phyloP scores from a whole-genome alignment of 768 basidiomycete species.

The Candolleomyces aberdarensis region DNA sequence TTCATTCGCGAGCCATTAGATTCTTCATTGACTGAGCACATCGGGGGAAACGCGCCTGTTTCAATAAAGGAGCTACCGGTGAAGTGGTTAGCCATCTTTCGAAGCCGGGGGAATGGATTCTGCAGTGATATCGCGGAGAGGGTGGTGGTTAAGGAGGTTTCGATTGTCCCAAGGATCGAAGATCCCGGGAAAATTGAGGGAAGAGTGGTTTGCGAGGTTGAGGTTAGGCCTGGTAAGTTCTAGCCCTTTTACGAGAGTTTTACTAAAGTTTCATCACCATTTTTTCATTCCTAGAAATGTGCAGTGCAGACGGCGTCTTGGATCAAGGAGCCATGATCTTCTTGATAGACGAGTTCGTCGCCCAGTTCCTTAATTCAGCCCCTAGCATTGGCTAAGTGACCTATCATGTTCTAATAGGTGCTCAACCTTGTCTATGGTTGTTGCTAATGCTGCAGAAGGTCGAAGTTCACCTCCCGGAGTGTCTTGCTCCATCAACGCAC shows the following conservation, averaged over 20 bases:
- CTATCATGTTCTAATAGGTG: slow-evolving; percentile 26
- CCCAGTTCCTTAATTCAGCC: background rate
- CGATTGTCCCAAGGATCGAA: slow-evolving; percentile 32
- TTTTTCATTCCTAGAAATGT: slow-evolving; percentile 37
- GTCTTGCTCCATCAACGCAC: slow-evolving; percentile 42
- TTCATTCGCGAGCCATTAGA: slow-evolving; percentile 20
- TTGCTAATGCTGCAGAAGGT: slow-evolving; percentile 30
- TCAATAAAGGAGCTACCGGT: slow-evolving; percentile 35
- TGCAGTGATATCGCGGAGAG: slow-evolving; percentile 24
- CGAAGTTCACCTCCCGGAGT: slow-evolving; percentile 29
- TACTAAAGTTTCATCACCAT: background rate
- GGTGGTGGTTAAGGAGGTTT: slow-evolving; percentile 37
- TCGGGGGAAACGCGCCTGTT: slow-evolving; percentile 33
- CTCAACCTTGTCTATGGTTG: slow-evolving; percentile 35
- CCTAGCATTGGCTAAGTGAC: background rate
- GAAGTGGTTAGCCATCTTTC: slow-evolving; percentile 35
- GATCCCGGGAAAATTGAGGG: slow-evolving; percentile 34
- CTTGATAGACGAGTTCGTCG: slow-evolving; percentile 46
- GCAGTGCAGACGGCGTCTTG: slow-evolving; percentile 33
- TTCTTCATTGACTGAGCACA: slow-evolving; percentile 18
- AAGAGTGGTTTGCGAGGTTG: slow-evolving; percentile 37
- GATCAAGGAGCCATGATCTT: slow-evolving; percentile 40
- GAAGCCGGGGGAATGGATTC: slow-evolving; percentile 25
- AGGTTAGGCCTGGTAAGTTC: slow-evolving; percentile 41
- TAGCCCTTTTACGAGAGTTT: background rate